Evolutionary conservation across 345 rosid genomes (phyloP).

Genomic region (Aquilaria malaccensis): DNA sequence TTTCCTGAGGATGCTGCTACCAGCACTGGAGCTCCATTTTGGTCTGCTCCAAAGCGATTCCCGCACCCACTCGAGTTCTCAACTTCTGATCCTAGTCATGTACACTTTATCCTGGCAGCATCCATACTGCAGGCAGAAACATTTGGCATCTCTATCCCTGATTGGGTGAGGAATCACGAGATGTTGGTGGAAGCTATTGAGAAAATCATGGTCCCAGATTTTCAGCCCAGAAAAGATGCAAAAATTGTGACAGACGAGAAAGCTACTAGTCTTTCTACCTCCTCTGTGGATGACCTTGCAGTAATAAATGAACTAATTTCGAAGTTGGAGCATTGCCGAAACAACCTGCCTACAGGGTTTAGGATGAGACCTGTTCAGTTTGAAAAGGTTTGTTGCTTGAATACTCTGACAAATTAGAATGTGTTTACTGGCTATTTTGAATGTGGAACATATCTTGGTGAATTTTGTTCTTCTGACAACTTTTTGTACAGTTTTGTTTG

Average conservation of each 20-base stretch:
- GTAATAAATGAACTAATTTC: conserved; percentile 39
- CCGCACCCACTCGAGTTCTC: conserved; percentile 65
- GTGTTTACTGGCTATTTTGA: neutral
- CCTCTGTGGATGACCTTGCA: conserved; percentile 47
- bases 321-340: conserved; percentile 41
- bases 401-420: neutral
- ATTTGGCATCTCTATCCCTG: conserved; percentile 74
- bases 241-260: conserved; percentile 67
- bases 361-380: conserved; percentile 71
- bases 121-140: conserved; percentile 77
- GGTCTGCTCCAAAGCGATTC: conserved; percentile 80
- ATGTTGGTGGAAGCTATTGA: conserved; percentile 48
- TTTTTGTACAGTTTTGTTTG: too few relatives aligned
- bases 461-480: neutral
- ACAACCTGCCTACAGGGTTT: conserved; percentile 36
- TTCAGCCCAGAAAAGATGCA: conserved; percentile 51
- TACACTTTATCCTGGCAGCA: conserved; percentile 60
- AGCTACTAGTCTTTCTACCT: conserved; percentile 36
- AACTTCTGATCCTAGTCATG: conserved; percentile 59
- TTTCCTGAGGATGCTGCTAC: conserved; percentile 87
- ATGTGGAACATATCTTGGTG: neutral
- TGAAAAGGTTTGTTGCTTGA: conserved; percentile 44
- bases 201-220: conserved; percentile 58
- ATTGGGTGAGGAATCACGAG: conserved; percentile 54
- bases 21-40: conserved; percentile 61